Conservation (phyloP, 116 monocot species). For the Papilionanthe hybrid region DNA sequence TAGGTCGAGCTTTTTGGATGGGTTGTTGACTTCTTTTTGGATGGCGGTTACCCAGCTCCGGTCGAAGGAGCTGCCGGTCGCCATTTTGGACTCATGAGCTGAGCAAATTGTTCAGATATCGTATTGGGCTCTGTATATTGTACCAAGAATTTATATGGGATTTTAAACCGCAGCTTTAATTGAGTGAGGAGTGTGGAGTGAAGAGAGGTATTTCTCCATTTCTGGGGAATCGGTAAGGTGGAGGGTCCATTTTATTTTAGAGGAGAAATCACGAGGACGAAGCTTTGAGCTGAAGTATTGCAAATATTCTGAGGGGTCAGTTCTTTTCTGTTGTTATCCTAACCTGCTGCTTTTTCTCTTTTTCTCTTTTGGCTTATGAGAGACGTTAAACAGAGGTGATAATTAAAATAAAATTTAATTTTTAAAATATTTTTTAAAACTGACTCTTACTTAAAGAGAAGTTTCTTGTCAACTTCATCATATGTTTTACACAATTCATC, state of each 20-base stretch:
- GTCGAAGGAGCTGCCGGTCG: background rate
- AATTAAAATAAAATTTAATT: no score
- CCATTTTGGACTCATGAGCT: no score
- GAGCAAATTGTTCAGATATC: no score
- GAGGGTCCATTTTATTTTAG: background rate
- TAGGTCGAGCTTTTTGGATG: constrained; percentile 20
- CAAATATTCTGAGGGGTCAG: background rate
- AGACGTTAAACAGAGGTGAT: no score
- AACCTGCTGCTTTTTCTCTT: no score
- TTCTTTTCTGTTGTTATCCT: background rate
- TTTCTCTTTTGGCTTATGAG: no score
- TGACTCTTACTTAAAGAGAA: no score
- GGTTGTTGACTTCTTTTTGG: constrained; percentile 13
- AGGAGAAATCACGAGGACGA: background rate
- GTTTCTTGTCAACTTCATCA: no score
- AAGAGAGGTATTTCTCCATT: background rate
- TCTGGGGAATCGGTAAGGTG: background rate
- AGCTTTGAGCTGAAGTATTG: background rate
- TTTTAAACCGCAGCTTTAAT: background rate
- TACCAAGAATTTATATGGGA: no score
- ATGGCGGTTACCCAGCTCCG: constrained; percentile 50
- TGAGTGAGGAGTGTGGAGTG: background rate
- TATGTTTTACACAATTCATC: no score
- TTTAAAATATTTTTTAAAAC: no score
- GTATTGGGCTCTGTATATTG: no score